These are phyloP conservation scores for Ogataea haglerorum DNA, from an alignment of 805 yeast species.

Conservation along the genomic window DNA sequence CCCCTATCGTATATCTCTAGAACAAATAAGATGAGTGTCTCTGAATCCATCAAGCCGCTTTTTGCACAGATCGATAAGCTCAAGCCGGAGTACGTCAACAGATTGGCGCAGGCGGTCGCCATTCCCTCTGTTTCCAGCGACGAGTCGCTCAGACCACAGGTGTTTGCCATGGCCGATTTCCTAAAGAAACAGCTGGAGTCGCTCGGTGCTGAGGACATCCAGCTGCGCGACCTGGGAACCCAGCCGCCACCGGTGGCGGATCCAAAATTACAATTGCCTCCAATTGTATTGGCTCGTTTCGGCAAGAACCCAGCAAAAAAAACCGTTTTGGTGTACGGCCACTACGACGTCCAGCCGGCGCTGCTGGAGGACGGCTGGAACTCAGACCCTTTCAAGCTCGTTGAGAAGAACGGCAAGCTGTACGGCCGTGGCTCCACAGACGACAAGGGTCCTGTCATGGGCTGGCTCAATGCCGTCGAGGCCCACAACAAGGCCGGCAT, in stretches of 20 bases:
- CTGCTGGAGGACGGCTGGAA: slow-evolving; percentile 89
- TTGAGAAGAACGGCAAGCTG: slow-evolving; percentile 65
- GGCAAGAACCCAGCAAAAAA: slow-evolving; percentile 83
- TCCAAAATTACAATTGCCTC: slow-evolving; percentile 74
- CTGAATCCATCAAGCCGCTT: slow-evolving; percentile 33
- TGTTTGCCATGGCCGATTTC: slow-evolving; percentile 85
- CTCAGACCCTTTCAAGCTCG: slow-evolving; percentile 82
- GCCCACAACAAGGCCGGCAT: slow-evolving; percentile 83
- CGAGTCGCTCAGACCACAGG: slow-evolving; percentile 82
- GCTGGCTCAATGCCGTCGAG: slow-evolving; percentile 91
- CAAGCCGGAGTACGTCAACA: slow-evolving; percentile 67
- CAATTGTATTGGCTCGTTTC: slow-evolving; percentile 85
- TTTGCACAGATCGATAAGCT: slow-evolving; percentile 68
- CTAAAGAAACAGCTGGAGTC: slow-evolving; percentile 61
- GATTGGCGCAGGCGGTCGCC: slow-evolving; percentile 81
- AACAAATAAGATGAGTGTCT: slow-evolving; percentile 20
- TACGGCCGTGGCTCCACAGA: slow-evolving; percentile 95
- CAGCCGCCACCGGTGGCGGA: slow-evolving; percentile 90
- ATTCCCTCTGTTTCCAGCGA: slow-evolving; percentile 95
- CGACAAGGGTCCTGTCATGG: slow-evolving; percentile 97
- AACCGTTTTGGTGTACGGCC: slow-evolving; percentile 91
- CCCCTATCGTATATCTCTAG: slow-evolving; percentile 7
- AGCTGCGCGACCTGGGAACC: slow-evolving; percentile 75
- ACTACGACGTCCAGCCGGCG: slow-evolving; percentile 99
- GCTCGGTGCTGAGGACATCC: slow-evolving; percentile 81